Conservation (phyloP, 805 yeast species). For the Cyberlindnera americana region DNA sequence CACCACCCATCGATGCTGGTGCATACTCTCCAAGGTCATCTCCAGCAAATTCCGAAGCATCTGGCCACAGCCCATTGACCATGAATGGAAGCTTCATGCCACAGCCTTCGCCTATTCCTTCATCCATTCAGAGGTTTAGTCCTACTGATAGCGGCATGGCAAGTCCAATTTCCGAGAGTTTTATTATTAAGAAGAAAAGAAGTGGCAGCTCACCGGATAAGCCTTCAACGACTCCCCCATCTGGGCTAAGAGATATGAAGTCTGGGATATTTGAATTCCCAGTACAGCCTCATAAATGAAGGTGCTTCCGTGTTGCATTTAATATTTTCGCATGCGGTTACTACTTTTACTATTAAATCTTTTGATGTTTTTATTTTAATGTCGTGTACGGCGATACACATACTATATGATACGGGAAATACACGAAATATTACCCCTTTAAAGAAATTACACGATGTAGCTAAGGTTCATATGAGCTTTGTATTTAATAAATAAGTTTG, state of each 20-base stretch:
- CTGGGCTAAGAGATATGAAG: slow-evolving; percentile 14
- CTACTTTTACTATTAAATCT: too few species aligned
- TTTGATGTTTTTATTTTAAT: background rate
- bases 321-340: too few species aligned
- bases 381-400: background rate
- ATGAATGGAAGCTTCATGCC: slow-evolving; percentile 7
- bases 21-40: slow-evolving; percentile 23
- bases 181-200: slow-evolving; percentile 3
- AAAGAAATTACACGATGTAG: too few species aligned
- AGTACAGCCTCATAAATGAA: slow-evolving; percentile 6
- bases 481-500: background rate
- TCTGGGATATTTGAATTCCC: slow-evolving; percentile 20
- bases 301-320: background rate
- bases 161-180: slow-evolving; percentile 8
- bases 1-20: slow-evolving; percentile 23
- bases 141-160: slow-evolving; percentile 12
- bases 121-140: slow-evolving; percentile 15
- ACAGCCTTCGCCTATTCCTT: slow-evolving; percentile 19
- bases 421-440: too few species aligned
- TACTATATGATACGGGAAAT: background rate
- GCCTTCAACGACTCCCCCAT: slow-evolving; percentile 3
- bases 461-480: too few species aligned
- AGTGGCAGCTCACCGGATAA: slow-evolving; percentile 1
- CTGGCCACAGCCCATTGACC: slow-evolving; percentile 23
- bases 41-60: slow-evolving; percentile 25